Percentiles rank a stretch among this genome's conserved stretches.
Evolutionary conservation across 192 early-diverging fungal genomes (phyloP).

Genomic region (Diversispora epigaea): DNA sequence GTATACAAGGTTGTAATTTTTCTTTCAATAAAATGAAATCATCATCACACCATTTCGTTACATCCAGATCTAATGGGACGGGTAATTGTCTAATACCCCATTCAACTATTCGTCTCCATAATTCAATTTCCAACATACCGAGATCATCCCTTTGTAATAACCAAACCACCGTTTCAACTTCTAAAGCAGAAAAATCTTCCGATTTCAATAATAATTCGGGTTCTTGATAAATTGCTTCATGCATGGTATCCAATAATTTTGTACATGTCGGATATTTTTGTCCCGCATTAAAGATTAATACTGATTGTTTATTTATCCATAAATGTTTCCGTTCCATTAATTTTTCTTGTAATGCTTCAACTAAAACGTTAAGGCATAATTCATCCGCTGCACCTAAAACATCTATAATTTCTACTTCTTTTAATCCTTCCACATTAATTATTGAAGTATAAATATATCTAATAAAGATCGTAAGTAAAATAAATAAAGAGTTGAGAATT

Average conservation of each 20-base stretch:
- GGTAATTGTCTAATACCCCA: slow-evolving; percentile 9
- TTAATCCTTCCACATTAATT: slow-evolving; percentile 4
- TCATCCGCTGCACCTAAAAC: slow-evolving; percentile 21
- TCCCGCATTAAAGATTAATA: slow-evolving; percentile 23
- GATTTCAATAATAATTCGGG: slow-evolving; percentile 25
- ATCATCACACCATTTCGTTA: slow-evolving; percentile 10
- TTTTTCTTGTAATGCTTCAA: slow-evolving; percentile 9
- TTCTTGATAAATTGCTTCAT: slow-evolving; percentile 19
- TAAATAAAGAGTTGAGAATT: too few relatives aligned
- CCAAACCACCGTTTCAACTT: slow-evolving; percentile 9
- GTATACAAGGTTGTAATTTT: background rate
- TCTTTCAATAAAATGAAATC: slow-evolving; percentile 9
- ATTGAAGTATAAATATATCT: slow-evolving; percentile 17
- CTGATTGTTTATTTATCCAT: slow-evolving; percentile 17
- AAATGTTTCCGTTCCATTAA: slow-evolving; percentile 13
- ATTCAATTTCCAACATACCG: slow-evolving; percentile 6
- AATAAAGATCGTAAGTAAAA: background rate
- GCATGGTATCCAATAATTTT: background rate
- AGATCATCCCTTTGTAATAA: slow-evolving; percentile 18
- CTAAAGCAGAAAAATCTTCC: background rate
- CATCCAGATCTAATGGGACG: background rate
- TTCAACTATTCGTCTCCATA: slow-evolving; percentile 13
- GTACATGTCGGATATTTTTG: slow-evolving; percentile 21
- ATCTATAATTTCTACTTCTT: slow-evolving; percentile 14
- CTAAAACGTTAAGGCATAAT: slow-evolving; percentile 1